A percentile compares a stretch with the other conserved stretches of the same genome.
Evolutionary conservation across 2,329 filamentous ascomycete genomes (phyloP).

Genomic region (Amesomyces nigricolor): DNA sequence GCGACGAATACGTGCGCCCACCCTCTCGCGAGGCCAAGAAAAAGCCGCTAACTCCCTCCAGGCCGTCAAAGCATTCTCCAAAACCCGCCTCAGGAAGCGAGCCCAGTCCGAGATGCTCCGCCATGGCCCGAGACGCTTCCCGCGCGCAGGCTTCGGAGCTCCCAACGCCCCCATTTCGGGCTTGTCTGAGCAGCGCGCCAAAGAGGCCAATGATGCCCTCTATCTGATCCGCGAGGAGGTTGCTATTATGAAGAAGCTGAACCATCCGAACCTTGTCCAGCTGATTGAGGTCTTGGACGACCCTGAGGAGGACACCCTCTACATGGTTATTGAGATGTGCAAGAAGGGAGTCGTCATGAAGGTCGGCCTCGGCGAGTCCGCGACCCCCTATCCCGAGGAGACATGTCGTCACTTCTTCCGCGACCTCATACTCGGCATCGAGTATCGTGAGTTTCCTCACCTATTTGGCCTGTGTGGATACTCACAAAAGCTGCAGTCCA

Average conservation of each 20-base stretch:
- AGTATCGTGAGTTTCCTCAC: constrained; percentile 63
- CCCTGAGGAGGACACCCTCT: constrained; percentile 89
- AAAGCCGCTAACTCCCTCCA: constrained; percentile 34
- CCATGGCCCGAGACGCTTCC: constrained; percentile 24
- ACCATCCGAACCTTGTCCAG: constrained; percentile 89
- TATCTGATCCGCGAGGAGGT: constrained; percentile 93
- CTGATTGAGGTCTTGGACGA: constrained; percentile 94
- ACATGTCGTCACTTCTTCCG: constrained; percentile 87
- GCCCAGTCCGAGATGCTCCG: constrained; percentile 80
- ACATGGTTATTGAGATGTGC: constrained; percentile 99
- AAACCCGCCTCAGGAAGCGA: constrained; percentile 79
- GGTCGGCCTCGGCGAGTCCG: constrained; percentile 77
- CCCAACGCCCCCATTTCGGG: constrained; percentile 19
- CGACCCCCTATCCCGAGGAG: constrained; percentile 77
- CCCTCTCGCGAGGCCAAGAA: background rate
- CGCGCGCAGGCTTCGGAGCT: constrained; percentile 26
- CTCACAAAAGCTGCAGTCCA: constrained; percentile 56
- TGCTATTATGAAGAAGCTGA: constrained; percentile 97
- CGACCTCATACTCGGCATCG: constrained; percentile 88
- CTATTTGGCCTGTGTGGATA: background rate
- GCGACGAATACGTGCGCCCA: constrained; percentile 77
- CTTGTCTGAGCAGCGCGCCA: constrained; percentile 41
- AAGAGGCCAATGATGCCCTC: constrained; percentile 64
- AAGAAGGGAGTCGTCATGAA: constrained; percentile 98
- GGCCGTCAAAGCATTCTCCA: constrained; percentile 98